Base-by-base conservation (phyloP, 75 land plant species). In the Picea glauca region DNA sequence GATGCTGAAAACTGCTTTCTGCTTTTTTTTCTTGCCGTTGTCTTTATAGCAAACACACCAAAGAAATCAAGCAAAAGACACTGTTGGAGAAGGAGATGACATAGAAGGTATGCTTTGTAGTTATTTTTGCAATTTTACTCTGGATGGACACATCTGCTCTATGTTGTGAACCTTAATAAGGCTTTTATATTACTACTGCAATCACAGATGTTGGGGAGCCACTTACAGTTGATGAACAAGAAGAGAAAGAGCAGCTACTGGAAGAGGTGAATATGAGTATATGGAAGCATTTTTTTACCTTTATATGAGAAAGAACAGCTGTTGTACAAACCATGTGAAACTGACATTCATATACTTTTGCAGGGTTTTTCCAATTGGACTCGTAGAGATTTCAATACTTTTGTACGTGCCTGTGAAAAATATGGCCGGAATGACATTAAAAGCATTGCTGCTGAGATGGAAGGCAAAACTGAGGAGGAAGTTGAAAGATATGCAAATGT, bases 341-440 rank as follows among this genome's bases (percentile, higher is more conserved):
- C 50, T 76, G 58, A 76, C 63, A 58, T 76, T 76, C 11, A 30
- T 26, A 4, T 58, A 17, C 4, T 7, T 9, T 46, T 81, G 26
- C 63, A 94, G 94, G 99, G 99, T 5, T 97, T 97, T 75, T 90
- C 98, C 15, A 85, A 85, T 72, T 97, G 99, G 99, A 90, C 92
- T 58, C 87, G 99, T 58, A 88, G 92, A 82, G 99, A 97, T 81
- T 97, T 97, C 87, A 91, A 91, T 81, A 87, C 92, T 26, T 97
- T 95, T 83, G 91, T 97, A 62, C 87, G 98, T 77, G 99, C 99
- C 50, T 97, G 99, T 86, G 99, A 97, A 85, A 97, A 97, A 76
- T 95, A 97, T 88, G 99, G 99, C 1, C 86, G 99, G 33, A 84
- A 84, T 81, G 99, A 97, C 83, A 86, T 97, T 40, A 85, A 82